Percentiles rank a stretch among this genome's conserved stretches.
These are phyloP conservation scores for Sungouiozyma intestinalis DNA, from an alignment of 805 yeast genomes.

Conservation along the genomic window DNA sequence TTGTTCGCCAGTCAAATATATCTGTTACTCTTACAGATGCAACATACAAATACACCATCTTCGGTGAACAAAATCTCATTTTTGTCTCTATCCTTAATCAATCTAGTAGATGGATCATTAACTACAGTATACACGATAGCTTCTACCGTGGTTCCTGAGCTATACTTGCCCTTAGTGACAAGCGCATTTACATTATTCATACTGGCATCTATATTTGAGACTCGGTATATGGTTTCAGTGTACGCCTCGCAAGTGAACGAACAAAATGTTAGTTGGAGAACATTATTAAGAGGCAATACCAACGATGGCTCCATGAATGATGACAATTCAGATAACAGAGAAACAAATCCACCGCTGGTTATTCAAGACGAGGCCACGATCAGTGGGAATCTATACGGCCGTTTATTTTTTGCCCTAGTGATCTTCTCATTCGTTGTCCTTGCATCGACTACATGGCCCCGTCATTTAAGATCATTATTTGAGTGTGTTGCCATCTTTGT, in stretches of 20 bases:
- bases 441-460: slow-evolving; percentile 56
- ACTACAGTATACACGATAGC: slow-evolving; percentile 52
- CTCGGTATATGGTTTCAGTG: slow-evolving; percentile 60
- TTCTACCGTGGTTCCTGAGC: slow-evolving; percentile 42
- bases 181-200: slow-evolving; percentile 61
- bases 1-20: slow-evolving; percentile 44
- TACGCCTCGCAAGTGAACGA: slow-evolving; percentile 65
- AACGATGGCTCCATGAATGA: too few relatives aligned
- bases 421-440: slow-evolving; percentile 45
- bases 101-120: slow-evolving; percentile 57
- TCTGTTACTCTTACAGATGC: slow-evolving; percentile 59
- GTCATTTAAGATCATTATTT: slow-evolving; percentile 38
- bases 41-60: slow-evolving; percentile 66
- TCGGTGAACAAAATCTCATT: slow-evolving; percentile 64
- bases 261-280: slow-evolving; percentile 52
- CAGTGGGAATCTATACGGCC: slow-evolving; percentile 45
- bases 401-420: slow-evolving; percentile 46
- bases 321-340: slow-evolving; percentile 7
- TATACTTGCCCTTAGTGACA: slow-evolving; percentile 59
- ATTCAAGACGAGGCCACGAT: slow-evolving; percentile 44
- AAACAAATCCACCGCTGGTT: slow-evolving; percentile 19
- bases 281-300: slow-evolving; percentile 48
- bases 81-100: slow-evolving; percentile 53
- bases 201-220: slow-evolving; percentile 63
- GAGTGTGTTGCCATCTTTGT: slow-evolving; percentile 45